A percentile compares a stretch with the other conserved stretches of the same genome.
phyloP scores from a whole-genome alignment of 192 early-diverging fungal species.

The Dissophora globulifera region DNA sequence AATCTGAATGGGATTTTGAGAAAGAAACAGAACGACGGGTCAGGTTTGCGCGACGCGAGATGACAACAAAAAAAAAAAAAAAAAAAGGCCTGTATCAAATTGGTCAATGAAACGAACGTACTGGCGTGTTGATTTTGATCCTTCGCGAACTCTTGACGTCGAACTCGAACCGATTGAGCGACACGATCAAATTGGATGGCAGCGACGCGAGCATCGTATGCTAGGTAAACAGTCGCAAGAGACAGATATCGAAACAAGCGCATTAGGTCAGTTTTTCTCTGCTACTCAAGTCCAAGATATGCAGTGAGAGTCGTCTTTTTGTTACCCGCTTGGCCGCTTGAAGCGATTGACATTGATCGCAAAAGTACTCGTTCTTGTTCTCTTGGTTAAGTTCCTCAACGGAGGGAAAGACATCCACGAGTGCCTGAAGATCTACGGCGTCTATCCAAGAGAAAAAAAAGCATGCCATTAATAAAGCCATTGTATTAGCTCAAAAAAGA shows the following conservation, averaged over 20 bases:
- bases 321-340: conserved; percentile 32
- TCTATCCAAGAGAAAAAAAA: too few species aligned
- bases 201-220: conserved; percentile 24
- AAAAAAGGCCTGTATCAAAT: neutral
- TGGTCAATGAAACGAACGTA: neutral
- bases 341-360: conserved; percentile 33
- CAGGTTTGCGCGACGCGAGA: too few species aligned
- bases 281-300: too few species aligned
- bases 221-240: too few species aligned
- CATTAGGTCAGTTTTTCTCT: too few species aligned
- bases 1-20: too few species aligned
- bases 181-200: conserved; percentile 31
- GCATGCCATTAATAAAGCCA: too few species aligned
- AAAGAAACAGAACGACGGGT: too few species aligned
- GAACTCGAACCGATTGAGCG: conserved; percentile 46
- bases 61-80: neutral
- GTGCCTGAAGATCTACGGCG: conserved; percentile 8
- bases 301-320: neutral
- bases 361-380: conserved; percentile 35
- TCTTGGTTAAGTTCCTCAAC: conserved; percentile 24
- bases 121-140: conserved; percentile 42
- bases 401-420: conserved; percentile 38
- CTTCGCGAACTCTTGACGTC: conserved; percentile 19
- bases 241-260: too few species aligned
- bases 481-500: too few species aligned